Base-by-base conservation (phyloP, 2,329 filamentous ascomycete genomes). In the Scedosporium aurantiacum region DNA sequence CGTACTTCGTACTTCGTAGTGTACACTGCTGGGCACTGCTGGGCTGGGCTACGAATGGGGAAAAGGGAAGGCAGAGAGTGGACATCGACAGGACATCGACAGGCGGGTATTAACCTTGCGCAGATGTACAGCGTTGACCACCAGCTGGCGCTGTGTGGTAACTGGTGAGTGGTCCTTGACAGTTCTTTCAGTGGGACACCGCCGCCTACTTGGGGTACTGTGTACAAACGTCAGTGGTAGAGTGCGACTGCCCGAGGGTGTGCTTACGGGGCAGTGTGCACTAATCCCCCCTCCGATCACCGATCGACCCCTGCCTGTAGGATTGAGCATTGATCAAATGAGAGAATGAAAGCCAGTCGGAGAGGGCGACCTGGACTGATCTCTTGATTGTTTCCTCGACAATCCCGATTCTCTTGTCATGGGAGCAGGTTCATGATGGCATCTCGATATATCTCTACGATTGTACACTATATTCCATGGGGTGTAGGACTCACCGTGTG, bases 121-220 rank as follows among this genome's bases (percentile, higher is more conserved):
- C 37, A 43, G 37, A 43, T 21, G 57, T 41, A 52, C 45, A 60
- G 47, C 43, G 58, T 50, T 60, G 58, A 32, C 25, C 40, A 60
- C 58, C 37, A 27, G 41, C 58, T 50, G 57, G 16, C 50, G 58
- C 43, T 25, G 58, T 60, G 58, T 60, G 43, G 58, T 60, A 32
- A 52, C 43, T 50, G 43, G 23, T 40, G 58, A 52, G 43, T 60
- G 58, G 58, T 50, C n/a, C n/a, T 50, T 16, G 43, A 25, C 21
- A 4, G 50, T 16, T 25, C 23, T 28, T 10, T 54, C 50, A 54
- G 50, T 54, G 21, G 23, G 50, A 18, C 5, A 23, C 23, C 50
- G 12, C 21, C 10, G 50, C 50, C 50, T 4, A 21, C n/a, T 54
- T 37, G 50, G 50, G 50, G 50, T 54, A 54, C 23, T 27, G 23